These are phyloP conservation scores for Carex scoparia DNA, from an alignment of 176 grass and related monocot species.

Conservation along the genomic window DNA sequence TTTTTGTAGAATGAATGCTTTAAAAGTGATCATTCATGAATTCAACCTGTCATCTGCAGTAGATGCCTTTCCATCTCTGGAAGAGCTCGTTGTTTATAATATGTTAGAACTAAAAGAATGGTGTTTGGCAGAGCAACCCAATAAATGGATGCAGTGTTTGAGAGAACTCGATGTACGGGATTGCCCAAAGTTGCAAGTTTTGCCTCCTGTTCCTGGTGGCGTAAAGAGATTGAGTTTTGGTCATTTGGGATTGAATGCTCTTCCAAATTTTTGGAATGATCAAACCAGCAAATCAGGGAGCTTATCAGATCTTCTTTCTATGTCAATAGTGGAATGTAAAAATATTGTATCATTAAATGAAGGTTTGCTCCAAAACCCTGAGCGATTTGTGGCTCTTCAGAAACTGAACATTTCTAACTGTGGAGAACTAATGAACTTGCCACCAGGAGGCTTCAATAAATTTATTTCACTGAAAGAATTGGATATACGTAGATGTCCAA, in stretches of 20 bases:
- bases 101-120: neutral
- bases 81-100: too few relatives aligned
- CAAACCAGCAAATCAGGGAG: neutral
- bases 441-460: constrained; percentile 8
- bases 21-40: neutral
- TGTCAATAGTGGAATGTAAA: neutral
- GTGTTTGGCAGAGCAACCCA: neutral
- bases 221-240: neutral
- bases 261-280: neutral
- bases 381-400: constrained; percentile 1
- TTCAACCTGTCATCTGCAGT: neutral
- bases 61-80: constrained; percentile 15
- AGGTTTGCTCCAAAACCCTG: neutral
- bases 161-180: neutral
- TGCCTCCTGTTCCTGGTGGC: neutral
- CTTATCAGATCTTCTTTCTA: neutral
- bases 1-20: neutral
- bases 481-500: neutral
- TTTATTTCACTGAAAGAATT: constrained; percentile 19
- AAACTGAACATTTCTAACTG: neutral
- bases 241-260: neutral
- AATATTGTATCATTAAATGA: neutral
- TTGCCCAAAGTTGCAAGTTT: neutral
- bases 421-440: neutral
- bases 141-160: neutral